Percentiles rank a stretch among this genome's conserved stretches.
Conservation (phyloP, 2,329 filamentous ascomycete genomes). For the Reticulascus tulasneorum region DNA sequence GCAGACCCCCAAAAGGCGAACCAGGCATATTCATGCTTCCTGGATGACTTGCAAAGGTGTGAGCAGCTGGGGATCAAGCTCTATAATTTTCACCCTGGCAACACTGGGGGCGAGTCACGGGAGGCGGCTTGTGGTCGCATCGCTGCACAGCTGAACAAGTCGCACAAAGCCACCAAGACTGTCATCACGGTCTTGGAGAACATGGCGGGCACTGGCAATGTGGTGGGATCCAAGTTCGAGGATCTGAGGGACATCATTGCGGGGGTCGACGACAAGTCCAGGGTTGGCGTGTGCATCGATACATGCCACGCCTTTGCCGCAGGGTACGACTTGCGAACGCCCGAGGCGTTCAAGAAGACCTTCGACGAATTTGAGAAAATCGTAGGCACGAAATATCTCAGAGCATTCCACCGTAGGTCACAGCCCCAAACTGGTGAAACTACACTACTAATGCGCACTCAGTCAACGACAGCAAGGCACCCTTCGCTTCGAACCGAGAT, state of each 20-base stretch:
- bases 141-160: conserved; percentile 75
- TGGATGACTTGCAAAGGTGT: conserved; percentile 84
- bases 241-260: conserved; percentile 83
- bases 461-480: conserved; percentile 94
- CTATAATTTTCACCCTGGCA: conserved; percentile 99
- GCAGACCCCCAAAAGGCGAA: conserved; percentile 72
- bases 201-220: conserved; percentile 87
- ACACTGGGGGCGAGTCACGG: conserved; percentile 64
- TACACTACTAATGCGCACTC: conserved; percentile 5
- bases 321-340: conserved; percentile 81
- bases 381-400: conserved; percentile 75
- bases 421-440: neutral
- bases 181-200: conserved; percentile 90
- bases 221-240: conserved; percentile 80
- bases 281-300: conserved; percentile 92
- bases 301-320: conserved; percentile 96
- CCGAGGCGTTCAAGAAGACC: conserved; percentile 67
- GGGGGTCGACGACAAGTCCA: conserved; percentile 71
- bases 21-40: conserved; percentile 80
- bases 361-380: conserved; percentile 71
- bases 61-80: conserved; percentile 79
- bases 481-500: conserved; percentile 75
- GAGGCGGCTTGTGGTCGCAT: conserved; percentile 72
- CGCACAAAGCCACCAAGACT: conserved; percentile 69
- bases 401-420: conserved; percentile 65